Percentiles rank a stretch among this genome's conserved stretches.
phyloP scores from a whole-genome alignment of 768 basidiomycete species.

The Coprinellus micaceus region DNA sequence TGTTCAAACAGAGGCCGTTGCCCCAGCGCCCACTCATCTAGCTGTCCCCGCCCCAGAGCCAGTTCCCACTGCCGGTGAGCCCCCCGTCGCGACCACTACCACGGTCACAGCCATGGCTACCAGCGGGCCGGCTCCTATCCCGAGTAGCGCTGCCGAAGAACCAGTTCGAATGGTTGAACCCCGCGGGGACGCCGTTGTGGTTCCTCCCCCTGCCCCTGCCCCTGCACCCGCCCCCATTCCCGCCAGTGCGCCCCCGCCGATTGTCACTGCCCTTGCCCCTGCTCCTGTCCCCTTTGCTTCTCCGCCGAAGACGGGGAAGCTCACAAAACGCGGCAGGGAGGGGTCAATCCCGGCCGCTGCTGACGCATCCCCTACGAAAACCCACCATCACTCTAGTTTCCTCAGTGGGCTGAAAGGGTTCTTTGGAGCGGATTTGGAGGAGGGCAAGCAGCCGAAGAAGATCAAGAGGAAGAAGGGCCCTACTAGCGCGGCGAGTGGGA shows the following conservation, averaged over 20 bases:
- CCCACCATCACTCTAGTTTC: constrained; percentile 27
- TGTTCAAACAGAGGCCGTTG: not conserved
- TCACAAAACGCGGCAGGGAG: too few relatives aligned
- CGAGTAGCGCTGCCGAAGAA: not conserved
- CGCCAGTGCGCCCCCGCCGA: not conserved
- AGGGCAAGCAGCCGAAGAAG: not conserved
- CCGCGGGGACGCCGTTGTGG: not conserved
- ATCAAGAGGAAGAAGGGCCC: not conserved
- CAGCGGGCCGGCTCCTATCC: too few relatives aligned
- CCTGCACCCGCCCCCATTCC: not conserved
- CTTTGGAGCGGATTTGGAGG: constrained; percentile 26
- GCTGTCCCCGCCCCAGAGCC: not conserved
- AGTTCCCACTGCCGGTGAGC: not conserved
- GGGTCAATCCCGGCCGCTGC: too few relatives aligned
- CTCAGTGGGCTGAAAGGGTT: constrained; percentile 46
- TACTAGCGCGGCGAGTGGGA: not conserved
- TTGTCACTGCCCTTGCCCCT: not conserved
- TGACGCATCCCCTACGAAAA: too few relatives aligned
- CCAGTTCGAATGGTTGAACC: not conserved
- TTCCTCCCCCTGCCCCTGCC: not conserved
- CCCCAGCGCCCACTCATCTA: not conserved
- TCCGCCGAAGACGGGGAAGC: not conserved
- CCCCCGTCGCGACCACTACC: not conserved
- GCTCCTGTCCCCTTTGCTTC: not conserved
- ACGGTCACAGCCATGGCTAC: not conserved